Evolutionary conservation across 768 basidiomycete species (phyloP).

Genomic region (Russula sp.): DNA sequence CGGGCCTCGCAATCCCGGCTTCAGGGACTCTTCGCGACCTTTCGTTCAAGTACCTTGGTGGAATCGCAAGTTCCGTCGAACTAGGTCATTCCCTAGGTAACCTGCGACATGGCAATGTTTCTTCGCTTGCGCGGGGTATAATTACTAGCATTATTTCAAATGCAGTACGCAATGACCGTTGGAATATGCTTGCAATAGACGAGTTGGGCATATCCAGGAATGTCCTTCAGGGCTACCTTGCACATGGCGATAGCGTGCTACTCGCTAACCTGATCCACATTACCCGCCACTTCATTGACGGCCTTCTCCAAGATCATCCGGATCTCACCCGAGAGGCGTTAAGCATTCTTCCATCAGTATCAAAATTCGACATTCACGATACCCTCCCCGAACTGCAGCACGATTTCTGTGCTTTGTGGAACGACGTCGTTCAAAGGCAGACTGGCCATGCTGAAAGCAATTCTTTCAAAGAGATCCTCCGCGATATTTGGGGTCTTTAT

Average conservation of each 20-base stretch:
- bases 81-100: background rate
- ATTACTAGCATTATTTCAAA: constrained; percentile 1
- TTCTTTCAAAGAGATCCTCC: background rate
- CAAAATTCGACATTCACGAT: background rate
- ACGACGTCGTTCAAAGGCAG: background rate
- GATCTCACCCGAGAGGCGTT: background rate
- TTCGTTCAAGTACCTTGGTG: background rate
- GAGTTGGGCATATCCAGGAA: background rate
- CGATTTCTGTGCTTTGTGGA: constrained; percentile 7
- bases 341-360: background rate
- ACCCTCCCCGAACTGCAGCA: constrained; percentile 1
- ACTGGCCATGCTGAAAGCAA: no score
- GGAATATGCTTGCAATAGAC: background rate
- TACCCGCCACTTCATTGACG: background rate
- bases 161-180: constrained; percentile 1
- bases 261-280: constrained; percentile 14
- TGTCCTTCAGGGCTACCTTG: background rate
- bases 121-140: background rate
- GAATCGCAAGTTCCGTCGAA: background rate
- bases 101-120: background rate
- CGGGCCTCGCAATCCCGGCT: background rate
- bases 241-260: background rate
- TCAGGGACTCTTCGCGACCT: background rate
- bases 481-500: background rate
- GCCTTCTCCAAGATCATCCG: background rate